These are phyloP conservation scores for Eutrema heterophyllum DNA, from an alignment of 345 rosid genomes.

Conservation along the genomic window DNA sequence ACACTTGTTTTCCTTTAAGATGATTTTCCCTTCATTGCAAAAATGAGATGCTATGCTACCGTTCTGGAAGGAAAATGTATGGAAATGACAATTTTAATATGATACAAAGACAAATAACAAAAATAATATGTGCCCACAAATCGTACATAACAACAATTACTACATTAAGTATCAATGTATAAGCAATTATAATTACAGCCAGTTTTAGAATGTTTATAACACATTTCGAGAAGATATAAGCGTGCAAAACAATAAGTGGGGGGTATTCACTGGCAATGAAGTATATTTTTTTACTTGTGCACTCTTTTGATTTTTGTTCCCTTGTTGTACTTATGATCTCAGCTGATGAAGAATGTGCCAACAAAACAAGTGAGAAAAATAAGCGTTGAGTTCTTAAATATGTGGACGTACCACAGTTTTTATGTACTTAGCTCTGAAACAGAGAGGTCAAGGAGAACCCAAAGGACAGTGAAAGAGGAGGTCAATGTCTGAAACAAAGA, in stretches of 20 bases:
- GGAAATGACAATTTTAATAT: not conserved
- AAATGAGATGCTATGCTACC: not conserved
- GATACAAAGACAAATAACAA: too few relatives aligned
- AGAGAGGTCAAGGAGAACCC: not conserved
- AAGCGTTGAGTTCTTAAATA: not conserved
- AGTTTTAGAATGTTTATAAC: too few relatives aligned
- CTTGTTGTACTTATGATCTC: not conserved
- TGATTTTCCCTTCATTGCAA: not conserved
- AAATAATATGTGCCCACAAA: too few relatives aligned
- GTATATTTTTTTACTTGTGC: not conserved
- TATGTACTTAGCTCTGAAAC: not conserved
- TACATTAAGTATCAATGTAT: too few relatives aligned
- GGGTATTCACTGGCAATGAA: too few relatives aligned
- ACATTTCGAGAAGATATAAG: too few relatives aligned
- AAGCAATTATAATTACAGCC: too few relatives aligned
- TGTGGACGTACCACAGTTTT: not conserved
- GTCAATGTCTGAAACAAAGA: not conserved
- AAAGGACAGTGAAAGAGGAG: not conserved
- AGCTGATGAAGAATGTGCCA: not conserved
- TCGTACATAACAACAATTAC: too few relatives aligned
- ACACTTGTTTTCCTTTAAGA: not conserved
- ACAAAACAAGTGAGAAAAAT: not conserved
- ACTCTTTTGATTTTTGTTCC: not conserved
- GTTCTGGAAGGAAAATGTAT: not conserved
- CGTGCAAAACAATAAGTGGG: too few relatives aligned